These are phyloP conservation scores for Brachypodium distachyon DNA, from an alignment of 202 grass and related monocot species.

Conservation along the genomic window DNA sequence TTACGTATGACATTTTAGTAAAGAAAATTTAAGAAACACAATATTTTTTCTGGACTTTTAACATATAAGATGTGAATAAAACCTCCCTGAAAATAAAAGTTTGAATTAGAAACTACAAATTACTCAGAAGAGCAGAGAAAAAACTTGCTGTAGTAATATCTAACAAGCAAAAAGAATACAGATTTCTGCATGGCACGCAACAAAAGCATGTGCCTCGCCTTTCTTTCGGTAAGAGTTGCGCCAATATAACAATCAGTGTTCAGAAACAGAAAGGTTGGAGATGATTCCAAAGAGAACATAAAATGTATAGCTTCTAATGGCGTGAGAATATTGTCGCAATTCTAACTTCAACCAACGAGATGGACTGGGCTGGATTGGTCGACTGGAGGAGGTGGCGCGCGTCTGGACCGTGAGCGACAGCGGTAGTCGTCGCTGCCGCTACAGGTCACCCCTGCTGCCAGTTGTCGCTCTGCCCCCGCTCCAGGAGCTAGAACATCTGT, in stretches of 20 bases:
- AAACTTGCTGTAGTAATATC: neutral
- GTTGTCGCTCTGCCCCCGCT: too few relatives aligned
- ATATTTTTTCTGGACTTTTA: neutral
- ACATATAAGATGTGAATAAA: neutral
- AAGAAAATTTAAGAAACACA: neutral
- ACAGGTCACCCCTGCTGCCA: too few relatives aligned
- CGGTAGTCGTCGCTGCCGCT: too few relatives aligned
- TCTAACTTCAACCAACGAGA: neutral
- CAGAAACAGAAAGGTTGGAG: neutral
- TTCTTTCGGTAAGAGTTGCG: neutral
- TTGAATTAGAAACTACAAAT: neutral
- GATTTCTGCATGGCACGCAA: neutral
- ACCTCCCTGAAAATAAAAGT: neutral
- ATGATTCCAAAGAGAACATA: neutral
- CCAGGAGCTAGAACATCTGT: too few relatives aligned
- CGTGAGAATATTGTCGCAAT: neutral
- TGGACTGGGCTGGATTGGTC: too few relatives aligned
- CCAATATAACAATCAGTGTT: neutral
- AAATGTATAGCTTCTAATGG: neutral
- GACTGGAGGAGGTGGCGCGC: too few relatives aligned
- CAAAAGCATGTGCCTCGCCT: neutral
- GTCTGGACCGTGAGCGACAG: too few relatives aligned
- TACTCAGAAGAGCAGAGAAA: neutral
- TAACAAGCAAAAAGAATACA: constrained; percentile 4
- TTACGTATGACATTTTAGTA: neutral